phyloP scores from a whole-genome alignment of 345 rosid species.

The Heritiera littoralis region DNA sequence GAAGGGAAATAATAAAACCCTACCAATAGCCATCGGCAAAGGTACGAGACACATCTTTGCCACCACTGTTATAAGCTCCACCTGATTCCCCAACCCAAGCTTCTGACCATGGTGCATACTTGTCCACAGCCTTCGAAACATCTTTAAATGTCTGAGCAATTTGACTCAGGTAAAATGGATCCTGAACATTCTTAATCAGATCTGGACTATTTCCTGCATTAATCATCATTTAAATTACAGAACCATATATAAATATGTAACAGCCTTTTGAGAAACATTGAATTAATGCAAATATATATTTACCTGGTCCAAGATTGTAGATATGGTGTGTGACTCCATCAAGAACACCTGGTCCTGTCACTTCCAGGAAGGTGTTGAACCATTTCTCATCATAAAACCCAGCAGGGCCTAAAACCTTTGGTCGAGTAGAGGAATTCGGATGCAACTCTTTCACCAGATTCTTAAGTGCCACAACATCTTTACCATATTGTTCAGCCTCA shows the following conservation, averaged over 20 bases:
- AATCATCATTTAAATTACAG: background rate
- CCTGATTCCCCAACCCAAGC: conserved; percentile 77
- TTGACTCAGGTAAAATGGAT: conserved; percentile 50
- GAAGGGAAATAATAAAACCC: background rate
- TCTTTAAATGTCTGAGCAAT: conserved; percentile 52
- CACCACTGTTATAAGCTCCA: conserved; percentile 74
- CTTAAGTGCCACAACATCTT: conserved; percentile 33
- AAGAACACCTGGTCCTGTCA: conserved; percentile 46
- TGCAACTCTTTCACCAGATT: conserved; percentile 34
- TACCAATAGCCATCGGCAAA: conserved; percentile 72
- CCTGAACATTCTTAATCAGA: conserved; percentile 49
- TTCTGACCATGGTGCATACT: conserved; percentile 50
- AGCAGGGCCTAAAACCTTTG: conserved; percentile 53
- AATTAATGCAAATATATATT: background rate
- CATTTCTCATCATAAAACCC: conserved; percentile 60
- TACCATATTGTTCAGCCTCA: conserved; percentile 39
- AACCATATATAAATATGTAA: background rate
- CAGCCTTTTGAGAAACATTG: background rate
- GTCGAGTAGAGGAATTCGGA: conserved; percentile 35
- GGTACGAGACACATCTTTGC: conserved; percentile 56
- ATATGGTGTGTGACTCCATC: conserved; percentile 67
- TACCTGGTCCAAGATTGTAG: conserved; percentile 65
- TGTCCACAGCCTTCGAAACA: conserved; percentile 16
- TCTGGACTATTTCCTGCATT: conserved; percentile 44
- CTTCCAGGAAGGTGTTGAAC: conserved; percentile 43